Evolutionary conservation across 345 rosid genomes (phyloP).

Genomic region (Aethionema arabicum): DNA sequence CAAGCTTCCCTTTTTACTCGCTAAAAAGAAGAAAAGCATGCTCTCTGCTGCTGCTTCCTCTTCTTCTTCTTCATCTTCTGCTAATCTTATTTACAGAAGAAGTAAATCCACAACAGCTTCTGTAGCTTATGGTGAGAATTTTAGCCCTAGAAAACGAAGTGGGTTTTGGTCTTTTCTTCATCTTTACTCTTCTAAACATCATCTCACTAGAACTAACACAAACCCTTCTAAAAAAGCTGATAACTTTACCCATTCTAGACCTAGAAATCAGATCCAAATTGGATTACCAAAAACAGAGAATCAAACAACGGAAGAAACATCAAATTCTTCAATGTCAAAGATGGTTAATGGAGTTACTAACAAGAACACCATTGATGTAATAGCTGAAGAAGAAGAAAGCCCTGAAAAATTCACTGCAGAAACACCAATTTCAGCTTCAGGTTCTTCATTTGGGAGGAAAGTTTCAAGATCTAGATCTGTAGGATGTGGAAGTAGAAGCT

Average conservation of each 20-base stretch:
- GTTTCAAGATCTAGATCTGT: conserved; percentile 99
- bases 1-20: conserved; percentile 66
- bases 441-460: conserved; percentile 73
- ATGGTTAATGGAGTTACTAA: conserved; percentile 4
- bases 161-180: conserved; percentile 94
- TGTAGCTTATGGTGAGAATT: conserved; percentile 40
- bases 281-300: not conserved
- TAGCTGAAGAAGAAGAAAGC: conserved; percentile 33
- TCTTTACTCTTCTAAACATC: conserved; percentile 44
- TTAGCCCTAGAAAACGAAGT: conserved; percentile 48
- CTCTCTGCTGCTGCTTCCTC: conserved; percentile 45
- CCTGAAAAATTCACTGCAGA: conserved; percentile 29
- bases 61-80: conserved; percentile 41
- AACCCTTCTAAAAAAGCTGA: conserved; percentile 30
- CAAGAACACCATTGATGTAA: conserved; percentile 29
- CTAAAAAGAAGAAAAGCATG: conserved; percentile 73
- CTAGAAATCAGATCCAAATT: conserved; percentile 17
- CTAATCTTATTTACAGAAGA: conserved; percentile 64
- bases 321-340: conserved; percentile 27
- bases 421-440: conserved; percentile 19
- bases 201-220: conserved; percentile 30
- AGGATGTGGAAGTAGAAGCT: conserved; percentile 98
- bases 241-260: conserved; percentile 29
- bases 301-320: conserved; percentile 27
- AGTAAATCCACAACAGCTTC: conserved; percentile 67